Conservation (phyloP, 2,329 filamentous ascomycete genomes). For the Uncinocarpus reesii region DNA sequence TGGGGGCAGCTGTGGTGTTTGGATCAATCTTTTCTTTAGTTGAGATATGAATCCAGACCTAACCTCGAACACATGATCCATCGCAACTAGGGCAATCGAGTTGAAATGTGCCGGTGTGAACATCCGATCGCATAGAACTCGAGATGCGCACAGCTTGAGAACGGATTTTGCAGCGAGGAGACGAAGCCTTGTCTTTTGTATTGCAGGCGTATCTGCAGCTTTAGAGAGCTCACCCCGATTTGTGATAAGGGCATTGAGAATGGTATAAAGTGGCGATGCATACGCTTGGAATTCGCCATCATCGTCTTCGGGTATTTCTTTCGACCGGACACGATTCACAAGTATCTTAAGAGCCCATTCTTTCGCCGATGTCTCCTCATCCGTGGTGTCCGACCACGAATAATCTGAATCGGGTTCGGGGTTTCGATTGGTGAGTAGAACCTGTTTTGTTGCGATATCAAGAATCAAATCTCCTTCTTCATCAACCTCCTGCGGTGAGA, state of each 20-base stretch:
- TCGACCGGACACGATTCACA: conserved; percentile 69
- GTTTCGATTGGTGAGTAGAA: conserved; percentile 57
- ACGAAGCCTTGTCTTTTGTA: conserved; percentile 71
- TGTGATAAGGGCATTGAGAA: conserved; percentile 65
- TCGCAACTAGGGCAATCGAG: conserved; percentile 65
- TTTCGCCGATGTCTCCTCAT: conserved; percentile 76
- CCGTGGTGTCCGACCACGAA: conserved; percentile 60
- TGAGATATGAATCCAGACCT: conserved; percentile 70
- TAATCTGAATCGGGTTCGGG: conserved; percentile 44
- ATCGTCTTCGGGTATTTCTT: conserved; percentile 40
- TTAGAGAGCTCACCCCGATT: conserved; percentile 73
- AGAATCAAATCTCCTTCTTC: conserved; percentile 68
- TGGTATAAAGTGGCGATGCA: conserved; percentile 61
- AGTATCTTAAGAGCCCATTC: conserved; percentile 72
- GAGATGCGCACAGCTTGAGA: conserved; percentile 72
- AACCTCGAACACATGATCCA: conserved; percentile 65
- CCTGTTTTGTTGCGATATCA: conserved; percentile 63
- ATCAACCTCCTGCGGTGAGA: conserved; percentile 61
- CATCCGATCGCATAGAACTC: conserved; percentile 60
- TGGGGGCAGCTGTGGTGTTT: conserved; percentile 58
- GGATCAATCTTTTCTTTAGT: conserved; percentile 59
- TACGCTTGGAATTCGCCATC: conserved; percentile 39
- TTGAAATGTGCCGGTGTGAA: conserved; percentile 69
- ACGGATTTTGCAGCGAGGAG: conserved; percentile 69
- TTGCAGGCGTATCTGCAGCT: conserved; percentile 59